Base-by-base conservation (phyloP, 306 rosid species). In the Benincasa hispida region DNA sequence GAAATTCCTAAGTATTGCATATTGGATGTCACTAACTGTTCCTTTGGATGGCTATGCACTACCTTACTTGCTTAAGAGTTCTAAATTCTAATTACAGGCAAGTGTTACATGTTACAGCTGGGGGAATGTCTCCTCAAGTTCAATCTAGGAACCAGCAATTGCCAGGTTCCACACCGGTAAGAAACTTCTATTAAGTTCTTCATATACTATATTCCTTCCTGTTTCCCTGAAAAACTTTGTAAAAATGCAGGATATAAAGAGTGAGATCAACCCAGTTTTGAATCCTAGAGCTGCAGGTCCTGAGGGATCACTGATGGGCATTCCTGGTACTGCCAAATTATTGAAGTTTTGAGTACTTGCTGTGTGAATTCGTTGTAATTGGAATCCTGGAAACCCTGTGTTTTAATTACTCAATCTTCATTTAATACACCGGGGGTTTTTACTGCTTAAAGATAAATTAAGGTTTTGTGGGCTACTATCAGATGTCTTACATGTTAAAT, bases 71-170 rank as follows among this genome's bases (percentile, higher is more conserved):
- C 78, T 55, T 39, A 37, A 17, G 59, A 8, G 21, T 78, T 60
- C 81, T 78, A 77, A 78, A 11, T 78, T 60, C 75, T 80, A 77
- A 78, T 87, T 86, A 75, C 90, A 94, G 99, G 85, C 99, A 91
- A 89, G 96, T 90, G 58, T 83, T 94, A 91, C 99, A 92, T 73
- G 89, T 88, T 75, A 19, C 97, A 70, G 85, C 91, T 28, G 97
- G 96, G 59, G 96, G 92, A 55, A 90, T 95, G 91, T 87, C 97
- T 88, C 90, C 93, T 58, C 99, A 95, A 87, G 93, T 88, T 82
- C 99, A 95, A 88, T 87, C 91, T 63, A 91, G 93, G 68, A 87
- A 83, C 84, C 99, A 91, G 86, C 99, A 89, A 78, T 74, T 92
- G 79, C 87, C 93, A 30, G 99, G 97, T 83, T 88, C 99, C 76